Evolutionary conservation across 176 grass and related monocot species (phyloP), one percentile per base, ranked within the genome.

Genomic region (Echinochloa phyllopogon): DNA sequence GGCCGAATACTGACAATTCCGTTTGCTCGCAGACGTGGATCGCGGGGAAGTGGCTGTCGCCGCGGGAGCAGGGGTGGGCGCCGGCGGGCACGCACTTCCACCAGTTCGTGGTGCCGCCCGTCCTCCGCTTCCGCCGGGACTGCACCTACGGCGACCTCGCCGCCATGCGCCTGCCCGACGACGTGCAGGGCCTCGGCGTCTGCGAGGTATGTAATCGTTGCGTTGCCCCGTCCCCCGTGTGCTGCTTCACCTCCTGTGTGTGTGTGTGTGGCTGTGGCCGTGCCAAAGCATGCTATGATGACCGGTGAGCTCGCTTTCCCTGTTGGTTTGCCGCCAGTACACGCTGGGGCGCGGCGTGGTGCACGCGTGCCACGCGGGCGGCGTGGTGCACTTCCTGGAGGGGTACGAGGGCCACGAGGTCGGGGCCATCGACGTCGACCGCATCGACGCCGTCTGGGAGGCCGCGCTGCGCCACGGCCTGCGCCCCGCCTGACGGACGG

Each of bases 351-450:
- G 89, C 38, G 89, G 89, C 20, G 82, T 81, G 8, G 89, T 94
- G 51, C 92, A 94, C 72, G 88, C 92, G 14, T 94, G 92, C 75
- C 92, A 94, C 69, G 92, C 92, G 0, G 92, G 92, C 23, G 92
- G 92, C 1, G 83, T 86, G 25, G 88, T 94, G 53, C 91, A 93
- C 66, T 74, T 77, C 55, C 63, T 90, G 47, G 91, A 93, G 74
- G 91, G 84, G 18, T 93, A 88, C 82, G 84, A 63, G 18, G 81
- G 90, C 55, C 88, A 93, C 75, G 91, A 93, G 37, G 91, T 93
- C 5, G 91, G 91, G 8, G 88, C 91, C 25, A 85, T 93, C 11
- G 85, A 93, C 66, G 91, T 93, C 13, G 72, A 93, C 79, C 80
- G 87, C 17, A 93, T 93, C 24, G 88, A 93, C 40, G 47, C 78